phyloP scores from a whole-genome alignment of 2,329 filamentous ascomycete genomes.

The Pseudohalonectria lignicola region DNA sequence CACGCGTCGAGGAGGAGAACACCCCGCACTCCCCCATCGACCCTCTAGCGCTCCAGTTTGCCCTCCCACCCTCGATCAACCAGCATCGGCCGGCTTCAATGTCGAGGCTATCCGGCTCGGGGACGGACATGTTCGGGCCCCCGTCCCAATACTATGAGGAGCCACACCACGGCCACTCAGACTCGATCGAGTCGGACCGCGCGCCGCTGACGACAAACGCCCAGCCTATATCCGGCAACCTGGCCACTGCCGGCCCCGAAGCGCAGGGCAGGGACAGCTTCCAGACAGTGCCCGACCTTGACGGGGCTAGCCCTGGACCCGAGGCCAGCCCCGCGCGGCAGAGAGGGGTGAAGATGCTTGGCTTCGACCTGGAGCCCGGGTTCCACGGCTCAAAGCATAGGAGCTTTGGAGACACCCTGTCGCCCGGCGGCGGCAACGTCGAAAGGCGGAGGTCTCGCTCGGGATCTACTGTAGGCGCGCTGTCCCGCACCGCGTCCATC shows the following conservation, averaged over 20 bases:
- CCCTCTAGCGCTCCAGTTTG: constrained; percentile 38
- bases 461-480: constrained; percentile 53
- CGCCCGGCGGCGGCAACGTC: constrained; percentile 36
- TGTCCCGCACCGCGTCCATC: constrained; percentile 63
- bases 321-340: constrained; percentile 37
- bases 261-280: constrained; percentile 41
- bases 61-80: constrained; percentile 40
- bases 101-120: neutral
- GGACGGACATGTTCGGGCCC: constrained; percentile 13
- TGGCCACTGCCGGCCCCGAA: constrained; percentile 27
- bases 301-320: constrained; percentile 11
- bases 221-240: constrained; percentile 41
- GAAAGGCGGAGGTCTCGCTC: constrained; percentile 39
- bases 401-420: constrained; percentile 46
- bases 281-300: constrained; percentile 43
- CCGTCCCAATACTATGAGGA: constrained; percentile 30
- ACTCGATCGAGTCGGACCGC: constrained; percentile 44
- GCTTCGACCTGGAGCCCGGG: constrained; percentile 45
- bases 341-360: constrained; percentile 43
- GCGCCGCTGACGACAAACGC: constrained; percentile 45
- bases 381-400: constrained; percentile 30
- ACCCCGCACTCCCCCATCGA: constrained; percentile 41
- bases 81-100: constrained; percentile 13
- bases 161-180: constrained; percentile 21
- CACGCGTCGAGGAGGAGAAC: constrained; percentile 22